Evolutionary conservation across 768 basidiomycete species (phyloP).

Genomic region (Leccinum variicolor): DNA sequence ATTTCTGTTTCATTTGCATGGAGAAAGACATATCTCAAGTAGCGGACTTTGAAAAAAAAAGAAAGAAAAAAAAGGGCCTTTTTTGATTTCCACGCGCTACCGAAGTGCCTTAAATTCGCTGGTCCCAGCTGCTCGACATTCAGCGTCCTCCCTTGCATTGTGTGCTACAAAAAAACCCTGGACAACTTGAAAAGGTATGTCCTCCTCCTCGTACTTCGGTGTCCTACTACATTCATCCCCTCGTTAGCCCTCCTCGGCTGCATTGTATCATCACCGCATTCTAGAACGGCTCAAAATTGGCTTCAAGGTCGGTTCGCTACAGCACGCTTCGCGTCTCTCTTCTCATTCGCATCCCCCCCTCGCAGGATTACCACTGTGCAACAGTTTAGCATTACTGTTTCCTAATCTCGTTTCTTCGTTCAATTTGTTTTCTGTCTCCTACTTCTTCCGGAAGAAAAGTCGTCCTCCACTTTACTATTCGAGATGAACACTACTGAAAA

Average conservation of each 20-base stretch:
- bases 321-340: constrained; percentile 14
- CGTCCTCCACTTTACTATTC: constrained; percentile 38
- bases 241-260: constrained; percentile 42
- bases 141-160: constrained; percentile 32
- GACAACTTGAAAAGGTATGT: constrained; percentile 44
- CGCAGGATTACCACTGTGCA: constrained; percentile 64
- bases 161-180: constrained; percentile 25
- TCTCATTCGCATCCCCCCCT: constrained; percentile 19
- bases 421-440: constrained; percentile 54
- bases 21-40: constrained; percentile 9
- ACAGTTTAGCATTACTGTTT: constrained; percentile 49
- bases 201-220: constrained; percentile 15
- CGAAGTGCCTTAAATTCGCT: constrained; percentile 41
- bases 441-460: constrained; percentile 50
- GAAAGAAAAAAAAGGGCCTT: constrained; percentile 29
- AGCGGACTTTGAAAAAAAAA: constrained; percentile 36
- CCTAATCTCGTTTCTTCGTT: constrained; percentile 48
- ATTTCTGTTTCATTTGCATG: background rate
- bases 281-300: constrained; percentile 74
- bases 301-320: constrained; percentile 51
- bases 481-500: constrained; percentile 74
- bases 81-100: constrained; percentile 40
- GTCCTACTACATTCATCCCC: background rate
- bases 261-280: constrained; percentile 81
- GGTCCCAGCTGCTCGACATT: constrained; percentile 29